Base-by-base conservation (phyloP, 2,329 filamentous ascomycete species). In the Chrysoporthe deuterocubensis region DNA sequence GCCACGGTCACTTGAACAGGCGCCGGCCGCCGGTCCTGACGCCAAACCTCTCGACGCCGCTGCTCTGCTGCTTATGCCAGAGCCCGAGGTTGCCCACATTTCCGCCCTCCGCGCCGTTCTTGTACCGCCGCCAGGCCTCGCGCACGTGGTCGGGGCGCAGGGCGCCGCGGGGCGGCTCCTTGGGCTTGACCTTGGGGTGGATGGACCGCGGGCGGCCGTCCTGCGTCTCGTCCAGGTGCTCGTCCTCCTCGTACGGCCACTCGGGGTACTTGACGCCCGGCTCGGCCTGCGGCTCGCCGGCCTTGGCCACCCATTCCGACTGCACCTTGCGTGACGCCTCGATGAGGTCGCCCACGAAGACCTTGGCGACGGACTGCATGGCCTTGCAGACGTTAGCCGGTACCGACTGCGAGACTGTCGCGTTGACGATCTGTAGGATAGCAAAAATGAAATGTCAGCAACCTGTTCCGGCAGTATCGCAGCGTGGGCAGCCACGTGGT, bases 331-430 rank as follows among this genome's bases (percentile, higher is more conserved):
- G 85, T 11, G 92, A 91, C 61, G 84, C 81, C 76, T 93, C 91
- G 70, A 94, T 90, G 60, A 95, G 83, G 70, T 93, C 90, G 64
- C 91, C 92, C 4, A 92, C 86, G 76, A 92, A 94, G 69, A 92
- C 84, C 78, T 95, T 95, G 60, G 90, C 89, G 26, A 92, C 91
- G 0, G 90, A 88, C 61, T 89, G 90, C 74, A 94, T 90, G n/a
- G 90, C 90, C 32, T 91, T 88, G 70, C 92, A 89, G 62, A 94
- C 90, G 72, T 87, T 90, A 26, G 87, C 84, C 0, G 91, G 90
- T 0, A 93, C 92, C 1, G 90, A 93, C 76, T 94, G 92, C 0
- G 90, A 93, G 9, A 94, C 89, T 1, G 92, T 93, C 68, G 92
- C 90, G 74, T 94, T 95, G 75, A 93, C 90, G 69, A 94, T 87